Evolutionary conservation across 2,329 filamentous ascomycete species (phyloP).

Genomic region (Cordyceps fumosorosea): DNA sequence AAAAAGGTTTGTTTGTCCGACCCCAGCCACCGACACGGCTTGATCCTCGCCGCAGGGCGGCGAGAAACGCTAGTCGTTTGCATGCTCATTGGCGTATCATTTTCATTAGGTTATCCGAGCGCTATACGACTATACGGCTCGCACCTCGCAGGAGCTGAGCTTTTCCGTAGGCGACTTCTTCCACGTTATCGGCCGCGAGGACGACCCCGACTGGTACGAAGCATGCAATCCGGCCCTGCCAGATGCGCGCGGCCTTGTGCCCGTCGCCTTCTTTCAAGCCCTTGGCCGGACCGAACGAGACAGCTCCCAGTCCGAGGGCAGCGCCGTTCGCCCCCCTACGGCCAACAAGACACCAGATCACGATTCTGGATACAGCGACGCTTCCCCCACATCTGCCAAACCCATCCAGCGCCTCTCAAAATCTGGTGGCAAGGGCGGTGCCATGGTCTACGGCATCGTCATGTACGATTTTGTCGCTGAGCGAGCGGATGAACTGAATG

Average conservation of each 20-base stretch:
- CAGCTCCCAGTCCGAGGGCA: constrained; percentile 63
- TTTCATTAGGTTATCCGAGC: constrained; percentile 83
- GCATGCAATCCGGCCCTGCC: constrained; percentile 90
- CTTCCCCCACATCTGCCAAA: constrained; percentile 18
- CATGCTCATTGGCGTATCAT: background rate
- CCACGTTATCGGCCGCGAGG: constrained; percentile 92
- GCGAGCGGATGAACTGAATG: constrained; percentile 90
- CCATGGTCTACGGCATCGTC: constrained; percentile 94
- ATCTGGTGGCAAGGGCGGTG: constrained; percentile 52
- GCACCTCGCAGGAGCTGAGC: constrained; percentile 70
- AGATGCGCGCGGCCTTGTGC: constrained; percentile 82
- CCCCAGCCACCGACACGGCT: background rate
- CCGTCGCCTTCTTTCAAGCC: constrained; percentile 87
- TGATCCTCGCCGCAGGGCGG: background rate
- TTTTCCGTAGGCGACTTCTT: constrained; percentile 97
- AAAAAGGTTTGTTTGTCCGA: constrained; percentile 71
- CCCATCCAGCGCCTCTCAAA: constrained; percentile 37
- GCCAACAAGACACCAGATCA: constrained; percentile 62
- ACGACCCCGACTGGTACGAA: constrained; percentile 96
- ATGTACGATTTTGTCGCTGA: constrained; percentile 96
- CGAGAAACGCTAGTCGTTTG: background rate
- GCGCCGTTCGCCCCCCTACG: constrained; percentile 30
- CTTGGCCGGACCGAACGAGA: constrained; percentile 89
- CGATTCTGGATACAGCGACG: constrained; percentile 72
- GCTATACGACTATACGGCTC: constrained; percentile 83